phyloP scores from a whole-genome alignment of 768 basidiomycete genomes.

The Stropharia rugosoannulata region DNA sequence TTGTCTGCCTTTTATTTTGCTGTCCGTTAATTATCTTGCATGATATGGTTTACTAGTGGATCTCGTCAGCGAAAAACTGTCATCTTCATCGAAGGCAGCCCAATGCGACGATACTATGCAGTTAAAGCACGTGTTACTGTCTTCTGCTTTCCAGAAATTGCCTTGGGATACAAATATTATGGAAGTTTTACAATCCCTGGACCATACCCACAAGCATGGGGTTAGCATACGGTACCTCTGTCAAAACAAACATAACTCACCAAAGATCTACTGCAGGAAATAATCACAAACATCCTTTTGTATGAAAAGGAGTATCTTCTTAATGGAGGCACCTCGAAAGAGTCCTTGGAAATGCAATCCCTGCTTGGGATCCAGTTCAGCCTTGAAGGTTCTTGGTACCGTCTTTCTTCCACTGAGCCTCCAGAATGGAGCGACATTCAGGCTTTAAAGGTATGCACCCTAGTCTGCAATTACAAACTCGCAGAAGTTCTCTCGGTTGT shows the following conservation, averaged over 20 bases:
- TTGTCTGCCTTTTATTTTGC: no score
- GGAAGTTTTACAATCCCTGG: background rate
- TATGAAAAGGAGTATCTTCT: background rate
- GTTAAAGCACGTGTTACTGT: background rate
- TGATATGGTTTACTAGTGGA: no score
- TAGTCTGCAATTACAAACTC: background rate
- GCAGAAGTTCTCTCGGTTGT: background rate
- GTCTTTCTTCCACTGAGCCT: background rate
- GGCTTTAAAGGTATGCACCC: conserved; percentile 1
- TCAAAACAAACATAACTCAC: background rate
- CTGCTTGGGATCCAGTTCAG: background rate
- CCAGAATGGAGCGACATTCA: background rate
- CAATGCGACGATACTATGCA: background rate
- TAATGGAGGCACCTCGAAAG: background rate
- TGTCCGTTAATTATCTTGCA: no score
- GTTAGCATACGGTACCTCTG: background rate
- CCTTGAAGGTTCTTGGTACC: background rate
- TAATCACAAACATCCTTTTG: background rate
- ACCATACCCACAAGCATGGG: background rate
- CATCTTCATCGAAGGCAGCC: no score
- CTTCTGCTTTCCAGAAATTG: background rate
- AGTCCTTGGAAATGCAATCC: background rate
- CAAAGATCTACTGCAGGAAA: background rate
- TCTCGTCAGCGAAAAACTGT: no score
- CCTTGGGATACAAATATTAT: background rate